Evolutionary conservation across 805 yeast species (phyloP).

Genomic region (Yarrowia alimentaria): DNA sequence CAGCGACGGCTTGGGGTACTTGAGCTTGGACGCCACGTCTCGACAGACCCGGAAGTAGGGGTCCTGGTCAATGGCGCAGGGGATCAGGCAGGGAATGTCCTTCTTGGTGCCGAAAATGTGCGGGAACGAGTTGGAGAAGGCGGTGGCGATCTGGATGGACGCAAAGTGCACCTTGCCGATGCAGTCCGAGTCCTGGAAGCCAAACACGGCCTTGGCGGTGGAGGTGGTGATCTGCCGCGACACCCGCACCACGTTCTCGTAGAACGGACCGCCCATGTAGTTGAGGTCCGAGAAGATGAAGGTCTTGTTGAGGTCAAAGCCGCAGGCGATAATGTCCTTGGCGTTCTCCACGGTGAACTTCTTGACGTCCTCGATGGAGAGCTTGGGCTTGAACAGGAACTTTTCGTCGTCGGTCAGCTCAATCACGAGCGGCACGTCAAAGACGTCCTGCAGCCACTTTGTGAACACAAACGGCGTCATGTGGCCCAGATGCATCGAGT

Average conservation of each 20-base stretch:
- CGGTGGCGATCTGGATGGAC: conserved; percentile 91
- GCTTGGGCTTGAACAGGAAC: conserved; percentile 86
- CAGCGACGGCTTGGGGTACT: conserved; percentile 85
- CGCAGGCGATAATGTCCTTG: conserved; percentile 89
- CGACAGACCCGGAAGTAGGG: conserved; percentile 97
- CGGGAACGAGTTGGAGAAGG: conserved; percentile 95
- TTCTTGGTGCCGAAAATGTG: conserved; percentile 80
- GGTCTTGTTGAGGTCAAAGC: conserved; percentile 92
- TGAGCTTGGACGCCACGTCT: conserved; percentile 93
- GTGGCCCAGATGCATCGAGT: conserved; percentile 94
- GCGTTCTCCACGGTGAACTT: conserved; percentile 77
- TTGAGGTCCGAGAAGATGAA: conserved; percentile 90
- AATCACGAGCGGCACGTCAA: conserved; percentile 90
- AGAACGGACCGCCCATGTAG: conserved; percentile 91
- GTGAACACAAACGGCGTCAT: conserved; percentile 94
- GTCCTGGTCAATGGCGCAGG: conserved; percentile 99
- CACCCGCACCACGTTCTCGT: conserved; percentile 88
- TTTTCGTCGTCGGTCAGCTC: conserved; percentile 97
- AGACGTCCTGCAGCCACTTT: conserved; percentile 96
- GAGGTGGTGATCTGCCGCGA: conserved; percentile 94
- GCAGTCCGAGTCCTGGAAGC: conserved; percentile 90
- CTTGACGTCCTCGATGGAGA: conserved; percentile 86
- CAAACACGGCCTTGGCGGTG: conserved; percentile 96
- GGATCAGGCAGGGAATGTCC: conserved; percentile 94
- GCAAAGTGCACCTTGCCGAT: conserved; percentile 96